A percentile compares a stretch with the other conserved stretches of the same genome.
phyloP scores from a whole-genome alignment of 768 basidiomycete species.

The Russula olivacea region DNA sequence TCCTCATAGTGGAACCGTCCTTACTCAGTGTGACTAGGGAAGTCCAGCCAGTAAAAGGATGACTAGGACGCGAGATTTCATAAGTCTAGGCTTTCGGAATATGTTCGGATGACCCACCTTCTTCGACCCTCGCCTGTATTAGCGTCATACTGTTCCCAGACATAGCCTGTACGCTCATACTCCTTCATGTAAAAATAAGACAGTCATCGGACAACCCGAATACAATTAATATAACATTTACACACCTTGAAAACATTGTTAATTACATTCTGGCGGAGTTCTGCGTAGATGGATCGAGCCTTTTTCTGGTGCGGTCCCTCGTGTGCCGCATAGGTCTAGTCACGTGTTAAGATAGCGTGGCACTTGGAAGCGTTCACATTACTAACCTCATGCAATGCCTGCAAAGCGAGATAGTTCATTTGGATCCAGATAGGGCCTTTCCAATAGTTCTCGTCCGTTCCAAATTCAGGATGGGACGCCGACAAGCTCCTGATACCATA shows the following conservation, averaged over 20 bases:
- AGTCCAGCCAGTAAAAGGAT: constrained; percentile 98
- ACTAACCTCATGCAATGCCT: constrained; percentile 68
- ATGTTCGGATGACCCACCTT: constrained; percentile 47
- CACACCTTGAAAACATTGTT: constrained; percentile 70
- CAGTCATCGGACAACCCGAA: not conserved
- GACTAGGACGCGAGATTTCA: constrained; percentile 41
- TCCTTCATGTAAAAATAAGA: constrained; percentile 46
- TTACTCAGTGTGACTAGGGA: constrained; percentile 82
- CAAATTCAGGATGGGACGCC: constrained; percentile 84
- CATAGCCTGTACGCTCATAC: constrained; percentile 87
- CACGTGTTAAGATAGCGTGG: not conserved
- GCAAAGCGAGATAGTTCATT: constrained; percentile 90
- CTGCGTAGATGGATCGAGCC: constrained; percentile 72
- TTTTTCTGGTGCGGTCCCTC: constrained; percentile 76
- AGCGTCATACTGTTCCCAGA: constrained; percentile 96
- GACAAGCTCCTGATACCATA: constrained; percentile 88
- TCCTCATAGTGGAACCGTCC: constrained; percentile 31
- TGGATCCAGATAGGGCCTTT: constrained; percentile 95
- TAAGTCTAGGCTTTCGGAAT: not conserved
- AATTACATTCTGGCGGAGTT: constrained; percentile 76
- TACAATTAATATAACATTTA: constrained; percentile 1
- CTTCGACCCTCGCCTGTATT: constrained; percentile 74
- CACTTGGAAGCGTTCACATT: not conserved
- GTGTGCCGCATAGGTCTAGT: constrained; percentile 67
- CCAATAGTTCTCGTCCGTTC: constrained; percentile 95